These are phyloP conservation scores for Colletotrichum godetiae DNA, from an alignment of 2,329 filamentous ascomycete genomes.

Conservation along the genomic window DNA sequence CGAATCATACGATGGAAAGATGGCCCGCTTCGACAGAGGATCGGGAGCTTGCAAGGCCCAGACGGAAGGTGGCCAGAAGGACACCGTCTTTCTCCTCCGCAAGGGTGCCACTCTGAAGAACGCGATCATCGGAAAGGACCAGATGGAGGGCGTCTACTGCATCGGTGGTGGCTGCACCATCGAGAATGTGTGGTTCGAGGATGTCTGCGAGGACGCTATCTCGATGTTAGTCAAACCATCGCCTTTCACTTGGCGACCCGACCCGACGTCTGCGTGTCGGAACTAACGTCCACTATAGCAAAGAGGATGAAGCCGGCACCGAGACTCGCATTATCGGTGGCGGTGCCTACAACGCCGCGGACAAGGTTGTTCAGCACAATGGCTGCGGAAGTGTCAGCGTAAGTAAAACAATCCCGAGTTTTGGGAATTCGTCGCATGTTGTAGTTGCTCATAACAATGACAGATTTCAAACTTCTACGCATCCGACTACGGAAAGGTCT, in stretches of 20 bases:
- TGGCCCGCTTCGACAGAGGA: slow-evolving; percentile 53
- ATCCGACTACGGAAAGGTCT: slow-evolving; percentile 60
- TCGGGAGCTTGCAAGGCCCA: slow-evolving; percentile 54
- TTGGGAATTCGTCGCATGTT: not conserved
- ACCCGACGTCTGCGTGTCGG: not conserved
- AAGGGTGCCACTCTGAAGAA: slow-evolving; percentile 57
- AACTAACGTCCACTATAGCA: slow-evolving; percentile 8
- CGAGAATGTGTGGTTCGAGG: slow-evolving; percentile 42
- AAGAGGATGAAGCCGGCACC: slow-evolving; percentile 33
- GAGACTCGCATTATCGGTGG: slow-evolving; percentile 46
- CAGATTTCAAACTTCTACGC: slow-evolving; percentile 53
- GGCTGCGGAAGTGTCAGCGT: slow-evolving; percentile 56
- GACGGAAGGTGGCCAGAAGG: slow-evolving; percentile 54
- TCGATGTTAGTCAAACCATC: slow-evolving; percentile 32
- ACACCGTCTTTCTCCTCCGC: slow-evolving; percentile 56
- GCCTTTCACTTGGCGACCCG: not conserved
- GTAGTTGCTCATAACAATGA: not conserved
- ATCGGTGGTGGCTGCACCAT: slow-evolving; percentile 41
- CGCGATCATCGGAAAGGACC: slow-evolving; percentile 56
- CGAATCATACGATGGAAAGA: slow-evolving; percentile 46
- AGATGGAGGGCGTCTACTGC: slow-evolving; percentile 44
- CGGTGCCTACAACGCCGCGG: slow-evolving; percentile 55
- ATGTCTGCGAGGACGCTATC: slow-evolving; percentile 42
- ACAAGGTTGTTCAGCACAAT: slow-evolving; percentile 62
- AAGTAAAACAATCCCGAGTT: not conserved